Evolutionary conservation across 2,329 filamentous ascomycete species (phyloP).

Genomic region (Cercospora sp.): DNA sequence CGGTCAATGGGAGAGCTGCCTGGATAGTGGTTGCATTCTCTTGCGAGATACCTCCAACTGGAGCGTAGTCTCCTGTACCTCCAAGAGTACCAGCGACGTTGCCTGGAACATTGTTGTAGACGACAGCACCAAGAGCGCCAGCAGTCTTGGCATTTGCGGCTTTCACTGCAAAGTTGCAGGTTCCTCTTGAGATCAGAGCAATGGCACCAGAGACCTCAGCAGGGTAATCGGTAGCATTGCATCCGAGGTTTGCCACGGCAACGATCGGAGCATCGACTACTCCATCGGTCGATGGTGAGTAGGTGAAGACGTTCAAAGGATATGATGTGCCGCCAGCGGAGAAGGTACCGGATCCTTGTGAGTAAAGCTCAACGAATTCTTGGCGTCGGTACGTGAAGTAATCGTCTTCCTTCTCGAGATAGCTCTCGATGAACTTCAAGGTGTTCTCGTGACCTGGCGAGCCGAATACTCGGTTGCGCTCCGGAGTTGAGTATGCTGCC

Average conservation of each 20-base stretch:
- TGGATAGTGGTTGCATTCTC: conserved; percentile 60
- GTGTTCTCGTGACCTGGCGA: conserved; percentile 44
- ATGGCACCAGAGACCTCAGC: conserved; percentile 61
- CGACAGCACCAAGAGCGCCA: conserved; percentile 68
- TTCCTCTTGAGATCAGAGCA: conserved; percentile 69
- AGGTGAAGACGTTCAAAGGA: conserved; percentile 61
- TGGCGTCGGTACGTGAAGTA: conserved; percentile 64
- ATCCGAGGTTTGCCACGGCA: conserved; percentile 63
- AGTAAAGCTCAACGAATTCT: conserved; percentile 41
- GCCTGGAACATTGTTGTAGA: conserved; percentile 72
- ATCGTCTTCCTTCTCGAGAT: conserved; percentile 48
- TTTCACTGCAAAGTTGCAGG: conserved; percentile 71
- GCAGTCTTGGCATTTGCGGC: conserved; percentile 66
- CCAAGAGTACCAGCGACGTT: conserved; percentile 63
- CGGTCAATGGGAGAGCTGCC: conserved; percentile 51
- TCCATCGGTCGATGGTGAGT: conserved; percentile 59
- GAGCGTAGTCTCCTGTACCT: conserved; percentile 59
- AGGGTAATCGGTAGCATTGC: conserved; percentile 64
- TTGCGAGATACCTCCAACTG: conserved; percentile 67
- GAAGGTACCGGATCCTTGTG: conserved; percentile 41
- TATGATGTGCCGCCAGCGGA: conserved; percentile 60
- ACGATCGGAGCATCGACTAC: conserved; percentile 58
- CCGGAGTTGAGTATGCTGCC: conserved; percentile 42
- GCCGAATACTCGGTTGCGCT: conserved; percentile 43
- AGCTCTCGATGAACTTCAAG: conserved; percentile 41